A percentile compares a stretch with the other conserved stretches of the same genome.
These are phyloP conservation scores for Crucihimalaya himalaica DNA, from an alignment of 345 rosid species.

Conservation along the genomic window DNA sequence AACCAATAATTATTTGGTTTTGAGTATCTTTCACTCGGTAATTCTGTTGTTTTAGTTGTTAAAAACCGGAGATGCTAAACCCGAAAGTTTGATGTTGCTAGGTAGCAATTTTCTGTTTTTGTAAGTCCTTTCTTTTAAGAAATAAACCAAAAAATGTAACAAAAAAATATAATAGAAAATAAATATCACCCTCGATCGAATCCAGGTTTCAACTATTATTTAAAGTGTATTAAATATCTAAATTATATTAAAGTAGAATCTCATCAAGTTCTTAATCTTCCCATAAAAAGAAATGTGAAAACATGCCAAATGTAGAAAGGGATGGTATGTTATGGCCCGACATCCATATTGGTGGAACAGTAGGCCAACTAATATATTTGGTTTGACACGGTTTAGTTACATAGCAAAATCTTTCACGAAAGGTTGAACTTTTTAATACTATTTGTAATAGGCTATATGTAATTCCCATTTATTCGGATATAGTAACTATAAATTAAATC, in stretches of 20 bases:
- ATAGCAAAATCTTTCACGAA: background rate
- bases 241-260: background rate
- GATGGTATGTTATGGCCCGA: background rate
- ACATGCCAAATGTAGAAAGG: background rate
- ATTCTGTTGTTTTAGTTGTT: too few species aligned
- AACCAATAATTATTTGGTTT: too few species aligned
- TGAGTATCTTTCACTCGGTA: too few species aligned
- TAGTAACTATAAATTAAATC: background rate
- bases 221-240: background rate
- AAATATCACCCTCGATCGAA: too few species aligned
- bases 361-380: background rate
- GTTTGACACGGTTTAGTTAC: background rate
- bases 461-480: background rate
- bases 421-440: background rate
- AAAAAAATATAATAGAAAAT: too few species aligned
- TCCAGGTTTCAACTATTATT: background rate
- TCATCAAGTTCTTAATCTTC: background rate
- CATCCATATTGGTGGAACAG: background rate
- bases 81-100: too few species aligned
- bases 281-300: conserved; percentile 14
- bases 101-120: too few species aligned
- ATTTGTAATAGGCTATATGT: background rate
- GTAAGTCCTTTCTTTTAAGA: too few species aligned
- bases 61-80: too few species aligned
- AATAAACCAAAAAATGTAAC: too few species aligned